A percentile compares a stretch with the other conserved stretches of the same genome.
These are phyloP conservation scores for Gaeumannomyces sp. DNA, from an alignment of 2,329 filamentous ascomycete species.

Conservation along the genomic window DNA sequence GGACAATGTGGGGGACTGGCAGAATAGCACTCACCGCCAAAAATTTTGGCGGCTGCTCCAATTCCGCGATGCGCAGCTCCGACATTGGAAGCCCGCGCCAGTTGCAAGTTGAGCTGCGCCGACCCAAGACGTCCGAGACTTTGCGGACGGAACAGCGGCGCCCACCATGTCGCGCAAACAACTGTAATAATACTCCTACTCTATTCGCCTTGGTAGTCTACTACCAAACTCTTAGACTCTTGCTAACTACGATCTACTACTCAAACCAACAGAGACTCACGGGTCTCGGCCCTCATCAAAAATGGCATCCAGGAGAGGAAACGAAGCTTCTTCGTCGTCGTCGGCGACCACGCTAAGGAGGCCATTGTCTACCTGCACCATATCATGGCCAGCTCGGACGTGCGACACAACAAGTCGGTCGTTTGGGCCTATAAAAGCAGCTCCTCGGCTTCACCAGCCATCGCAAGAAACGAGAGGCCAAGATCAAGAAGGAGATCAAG, in stretches of 20 bases:
- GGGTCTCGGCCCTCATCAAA: constrained; percentile 83
- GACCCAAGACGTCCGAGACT: not conserved
- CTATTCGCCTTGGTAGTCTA: not conserved
- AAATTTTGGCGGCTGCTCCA: constrained; percentile 7
- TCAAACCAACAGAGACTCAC: constrained; percentile 59
- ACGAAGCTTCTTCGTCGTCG: constrained; percentile 94
- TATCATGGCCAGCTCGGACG: constrained; percentile 75
- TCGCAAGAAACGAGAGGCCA: constrained; percentile 94
- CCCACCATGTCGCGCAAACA: constrained; percentile 10
- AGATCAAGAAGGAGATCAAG: constrained; percentile 98
- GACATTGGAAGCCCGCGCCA: constrained; percentile 3
- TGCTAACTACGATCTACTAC: not conserved
- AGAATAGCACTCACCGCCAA: constrained; percentile 5
- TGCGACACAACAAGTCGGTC: constrained; percentile 93
- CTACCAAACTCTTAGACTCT: not conserved
- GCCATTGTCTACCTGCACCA: constrained; percentile 91
- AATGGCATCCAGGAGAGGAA: constrained; percentile 96
- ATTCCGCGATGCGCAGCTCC: not conserved
- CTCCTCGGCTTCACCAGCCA: constrained; percentile 90
- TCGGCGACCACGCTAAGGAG: constrained; percentile 94
- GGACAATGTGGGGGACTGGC: constrained; percentile 5
- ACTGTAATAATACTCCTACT: not conserved
- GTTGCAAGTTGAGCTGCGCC: not conserved
- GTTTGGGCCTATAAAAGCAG: constrained; percentile 99
- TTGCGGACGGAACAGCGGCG: not conserved